Evolutionary conservation across 305 asterid species (phyloP), one percentile per base, ranked within the genome.

Genomic region (Ruellia speciosa): DNA sequence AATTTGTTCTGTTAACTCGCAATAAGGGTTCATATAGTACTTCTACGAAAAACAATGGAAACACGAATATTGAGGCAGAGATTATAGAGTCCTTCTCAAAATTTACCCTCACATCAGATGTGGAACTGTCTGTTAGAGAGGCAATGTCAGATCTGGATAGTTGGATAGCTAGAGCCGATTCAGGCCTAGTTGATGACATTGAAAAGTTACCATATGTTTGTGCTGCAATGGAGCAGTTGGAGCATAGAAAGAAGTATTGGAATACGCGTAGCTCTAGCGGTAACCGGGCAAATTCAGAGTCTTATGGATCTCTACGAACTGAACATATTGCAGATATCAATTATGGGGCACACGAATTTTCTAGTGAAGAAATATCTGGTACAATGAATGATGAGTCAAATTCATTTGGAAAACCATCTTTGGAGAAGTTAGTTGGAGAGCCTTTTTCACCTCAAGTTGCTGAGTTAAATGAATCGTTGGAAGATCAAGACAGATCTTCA

Each of bases 151-250:
- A 86, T 77, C 79, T 92, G 14, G 95, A 92, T 75, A 72, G 87
- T 72, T 92, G 99, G 99, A 76, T 92, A 69, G 99, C 96, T 56
- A 82, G 81, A 78, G 94, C 89, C 19, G 84, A 92, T 51, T 88
- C 99, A 2, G 96, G 99, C 65, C 77, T 86, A 47, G 96, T 82
- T 65, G 99, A 92, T 78, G 99, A 92, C 81, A 66, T 86, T 68
- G 90, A 82, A 73, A 88, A 81, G 70, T 95, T 88, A 72, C 99
- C 99, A 0, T 88, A 79, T 79, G 90, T 92, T 59, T 84, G 87
- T 72, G 85, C 94, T 58, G 99, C 99, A 49, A 73, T 86, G 77
- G 80, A 84, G 63, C 95, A 79, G 61, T 72, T 92, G 70, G 80
- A 82, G 75, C 79, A 57, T 51, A 77, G 99, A 71, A 88, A 77